A percentile compares a stretch with the other conserved stretches of the same genome.
Conservation (phyloP, 176 grass and related monocot genomes). For the Calamus simplicifolius region DNA sequence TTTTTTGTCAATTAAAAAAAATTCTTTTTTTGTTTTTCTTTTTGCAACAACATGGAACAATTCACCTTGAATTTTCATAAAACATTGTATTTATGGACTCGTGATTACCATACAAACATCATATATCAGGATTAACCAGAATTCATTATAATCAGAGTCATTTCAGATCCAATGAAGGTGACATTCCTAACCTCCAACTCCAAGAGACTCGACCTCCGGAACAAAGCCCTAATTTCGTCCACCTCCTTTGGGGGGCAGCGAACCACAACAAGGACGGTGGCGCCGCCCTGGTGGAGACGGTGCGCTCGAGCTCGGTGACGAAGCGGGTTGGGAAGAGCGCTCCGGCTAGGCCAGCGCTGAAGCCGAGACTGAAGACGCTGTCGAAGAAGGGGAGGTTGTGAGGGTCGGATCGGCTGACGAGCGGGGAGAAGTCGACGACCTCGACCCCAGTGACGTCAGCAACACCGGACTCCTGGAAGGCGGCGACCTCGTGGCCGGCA, state of each 20-base stretch:
- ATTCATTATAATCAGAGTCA: conserved; percentile 37
- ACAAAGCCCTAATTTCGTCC: conserved; percentile 27
- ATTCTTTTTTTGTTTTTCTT: too few species aligned
- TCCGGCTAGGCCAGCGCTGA: conserved; percentile 30
- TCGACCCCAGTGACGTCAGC: conserved; percentile 70
- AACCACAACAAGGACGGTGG: conserved; percentile 37
- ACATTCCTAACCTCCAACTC: conserved; percentile 43
- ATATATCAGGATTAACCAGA: too few species aligned
- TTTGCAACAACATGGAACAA: too few species aligned
- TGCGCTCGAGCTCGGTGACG: conserved; percentile 56
- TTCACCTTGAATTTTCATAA: too few species aligned
- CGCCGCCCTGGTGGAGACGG: conserved; percentile 37
- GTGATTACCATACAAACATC: too few species aligned
- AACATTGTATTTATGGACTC: too few species aligned
- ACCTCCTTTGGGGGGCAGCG: not conserved
- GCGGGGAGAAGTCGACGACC: conserved; percentile 57
- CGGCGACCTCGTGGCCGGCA: conserved; percentile 43
- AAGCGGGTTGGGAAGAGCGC: conserved; percentile 63
- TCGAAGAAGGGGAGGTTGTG: conserved; percentile 80
- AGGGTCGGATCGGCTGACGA: conserved; percentile 47
- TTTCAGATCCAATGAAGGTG: conserved; percentile 31
- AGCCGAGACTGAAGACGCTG: conserved; percentile 50
- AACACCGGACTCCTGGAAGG: conserved; percentile 47
- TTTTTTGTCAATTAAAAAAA: too few species aligned
- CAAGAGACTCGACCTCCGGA: conserved; percentile 44